Conservation (phyloP, 2,329 filamentous ascomycete genomes). For the Claviceps monticola region DNA sequence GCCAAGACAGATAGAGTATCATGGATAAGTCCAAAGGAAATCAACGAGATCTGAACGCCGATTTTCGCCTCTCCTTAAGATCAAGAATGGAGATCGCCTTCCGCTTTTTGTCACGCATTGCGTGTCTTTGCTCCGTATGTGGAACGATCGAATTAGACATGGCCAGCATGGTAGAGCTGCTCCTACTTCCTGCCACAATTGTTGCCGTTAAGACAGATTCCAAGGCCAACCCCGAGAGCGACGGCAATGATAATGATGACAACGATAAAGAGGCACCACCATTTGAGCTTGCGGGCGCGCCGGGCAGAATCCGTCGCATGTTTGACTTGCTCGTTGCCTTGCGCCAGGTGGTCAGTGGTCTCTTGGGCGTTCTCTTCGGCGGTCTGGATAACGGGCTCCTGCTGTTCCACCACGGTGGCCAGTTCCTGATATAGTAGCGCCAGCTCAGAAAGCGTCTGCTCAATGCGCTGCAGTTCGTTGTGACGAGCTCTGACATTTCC, state of each 20-base stretch:
- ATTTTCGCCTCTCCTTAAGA: neutral
- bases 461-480: conserved; percentile 71
- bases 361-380: conserved; percentile 52
- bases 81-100: neutral
- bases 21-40: neutral
- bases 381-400: conserved; percentile 49
- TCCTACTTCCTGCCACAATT: conserved; percentile 4
- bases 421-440: conserved; percentile 60
- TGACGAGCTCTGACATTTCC: conserved; percentile 70
- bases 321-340: conserved; percentile 55
- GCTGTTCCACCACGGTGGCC: conserved; percentile 58
- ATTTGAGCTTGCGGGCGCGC: conserved; percentile 62
- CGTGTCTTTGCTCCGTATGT: neutral
- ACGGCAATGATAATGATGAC: conserved; percentile 44
- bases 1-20: neutral
- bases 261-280: conserved; percentile 57
- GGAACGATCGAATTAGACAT: neutral
- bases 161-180: neutral
- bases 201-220: conserved; percentile 26
- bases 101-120: neutral
- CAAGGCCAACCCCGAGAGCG: conserved; percentile 40
- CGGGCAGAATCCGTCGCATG: conserved; percentile 54
- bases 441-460: conserved; percentile 59
- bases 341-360: conserved; percentile 51
- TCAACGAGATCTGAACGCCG: neutral